phyloP scores from a whole-genome alignment of 768 basidiomycete genomes.

The Russula ochroleuca region DNA sequence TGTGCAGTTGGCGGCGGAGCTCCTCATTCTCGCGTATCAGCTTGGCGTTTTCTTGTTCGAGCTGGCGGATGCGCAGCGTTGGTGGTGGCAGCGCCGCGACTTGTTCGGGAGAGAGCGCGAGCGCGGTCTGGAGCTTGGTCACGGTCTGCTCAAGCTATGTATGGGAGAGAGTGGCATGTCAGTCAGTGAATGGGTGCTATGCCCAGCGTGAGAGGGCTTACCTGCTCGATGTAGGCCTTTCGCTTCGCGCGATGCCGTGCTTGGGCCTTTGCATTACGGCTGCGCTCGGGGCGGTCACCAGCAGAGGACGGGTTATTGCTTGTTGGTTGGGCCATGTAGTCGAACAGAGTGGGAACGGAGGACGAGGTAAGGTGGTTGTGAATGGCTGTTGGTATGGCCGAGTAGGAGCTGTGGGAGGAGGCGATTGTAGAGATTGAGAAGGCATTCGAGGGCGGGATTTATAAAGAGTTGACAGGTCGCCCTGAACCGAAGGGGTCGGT shows the following conservation, averaged over 20 bases:
- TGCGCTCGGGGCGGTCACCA: conserved; percentile 55
- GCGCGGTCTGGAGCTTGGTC: conserved; percentile 72
- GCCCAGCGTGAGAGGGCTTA: conserved; percentile 29
- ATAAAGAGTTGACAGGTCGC: conserved; percentile 22
- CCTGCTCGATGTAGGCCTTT: conserved; percentile 91
- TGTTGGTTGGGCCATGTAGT: conserved; percentile 18
- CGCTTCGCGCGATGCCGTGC: conserved; percentile 87
- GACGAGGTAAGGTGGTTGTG: not conserved
- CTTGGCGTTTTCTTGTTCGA: conserved; percentile 73
- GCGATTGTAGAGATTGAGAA: conserved; percentile 7
- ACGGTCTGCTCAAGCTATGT: conserved; percentile 78
- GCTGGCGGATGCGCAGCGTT: conserved; percentile 69
- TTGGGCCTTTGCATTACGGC: conserved; percentile 85
- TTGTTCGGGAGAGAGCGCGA: conserved; percentile 71
- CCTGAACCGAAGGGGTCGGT: conserved; percentile 14
- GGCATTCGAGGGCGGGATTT: conserved; percentile 15
- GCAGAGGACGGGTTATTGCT: not conserved
- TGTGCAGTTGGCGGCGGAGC: conserved; percentile 56
- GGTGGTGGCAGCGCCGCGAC: conserved; percentile 69
- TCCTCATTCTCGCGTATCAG: conserved; percentile 72
- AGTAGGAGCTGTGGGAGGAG: conserved; percentile 1
- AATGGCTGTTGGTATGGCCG: not conserved
- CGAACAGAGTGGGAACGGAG: not conserved
- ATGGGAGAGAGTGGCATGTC: not conserved
- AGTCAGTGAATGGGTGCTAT: not conserved